Evolutionary conservation across 495 filamentous ascomycete species (phyloP), one percentile per base, ranked within the genome.

Genomic region (Aspergillus bertholletiae): DNA sequence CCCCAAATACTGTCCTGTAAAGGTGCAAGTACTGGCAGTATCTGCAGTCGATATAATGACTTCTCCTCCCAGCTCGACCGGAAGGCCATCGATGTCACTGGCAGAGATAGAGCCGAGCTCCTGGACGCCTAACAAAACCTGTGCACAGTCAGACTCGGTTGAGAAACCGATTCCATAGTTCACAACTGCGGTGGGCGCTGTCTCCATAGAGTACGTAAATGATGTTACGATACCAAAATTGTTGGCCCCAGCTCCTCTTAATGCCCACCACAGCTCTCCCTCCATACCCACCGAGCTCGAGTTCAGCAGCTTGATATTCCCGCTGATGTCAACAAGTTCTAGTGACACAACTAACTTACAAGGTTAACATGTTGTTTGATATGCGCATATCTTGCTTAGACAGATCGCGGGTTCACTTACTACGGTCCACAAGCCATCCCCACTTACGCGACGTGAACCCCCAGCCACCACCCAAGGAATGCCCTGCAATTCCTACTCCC

Each of bases 381-480:
- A n/a, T n/a, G n/a, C n/a, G n/a, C 7, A 35, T 13, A 3, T 5
- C 18, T 49, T 7, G 0, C 15, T 21, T 12, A 4, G 18, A 48
- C 3, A 5, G 26, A 28, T 2, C 7, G 17, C 1, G 5, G 5
- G n/a, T 4, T n/a, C 2, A 50, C 48, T 40, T 17, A 50, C 48
- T 50, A 3, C 21, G 32, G 27, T 50, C 48, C 2, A 50, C 48
- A 20, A 50, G 23, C 48, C 48, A 50, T 5, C 48, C 48, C 48
- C 48, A 50, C 26, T 50, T 50, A 0, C 48, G 18, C 30, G 48
- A 50, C 5, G 32, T 8, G 24, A 24, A 50, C 3, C 48, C 48
- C 48, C 48, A 50, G 32, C 48, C 48, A 13, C 48, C 48, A 17
- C 48, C 48, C n/a, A 50, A 1, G 9, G 48, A 50, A 26, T 50